These are phyloP conservation scores for Paramecium bursaria DNA, from an alignment of 73 alveolate genomes.

Conservation along the genomic window DNA sequence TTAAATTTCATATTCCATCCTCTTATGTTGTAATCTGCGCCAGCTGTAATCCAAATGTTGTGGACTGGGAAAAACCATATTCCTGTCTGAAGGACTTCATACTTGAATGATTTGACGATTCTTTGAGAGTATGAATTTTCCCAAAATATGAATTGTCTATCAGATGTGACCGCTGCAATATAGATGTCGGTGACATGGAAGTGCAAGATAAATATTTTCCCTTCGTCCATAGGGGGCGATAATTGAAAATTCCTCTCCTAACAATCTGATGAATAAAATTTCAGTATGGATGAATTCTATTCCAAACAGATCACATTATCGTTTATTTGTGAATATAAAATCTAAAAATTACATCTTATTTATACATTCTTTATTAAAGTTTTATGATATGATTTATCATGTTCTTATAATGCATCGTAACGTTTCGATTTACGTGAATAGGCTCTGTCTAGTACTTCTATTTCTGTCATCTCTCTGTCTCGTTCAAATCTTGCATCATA, in stretches of 20 bases:
- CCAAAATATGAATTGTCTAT: constrained; percentile 80
- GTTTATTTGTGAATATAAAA: constrained; percentile 60
- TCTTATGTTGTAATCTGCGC: constrained; percentile 82
- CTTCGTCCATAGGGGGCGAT: constrained; percentile 69
- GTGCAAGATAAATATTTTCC: constrained; percentile 51
- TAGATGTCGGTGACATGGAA: constrained; percentile 70
- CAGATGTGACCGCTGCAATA: constrained; percentile 86
- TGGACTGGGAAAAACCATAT: constrained; percentile 92
- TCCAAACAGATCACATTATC: constrained; percentile 79
- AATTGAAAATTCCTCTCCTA: constrained; percentile 64
- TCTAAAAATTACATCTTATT: constrained; percentile 63
- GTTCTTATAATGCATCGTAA: constrained; percentile 66
- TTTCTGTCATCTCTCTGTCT: constrained; percentile 75
- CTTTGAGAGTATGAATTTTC: constrained; percentile 76
- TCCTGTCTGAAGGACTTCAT: constrained; percentile 78
- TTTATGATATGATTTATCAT: constrained; percentile 73
- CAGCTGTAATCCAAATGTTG: constrained; percentile 94
- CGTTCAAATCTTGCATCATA: constrained; percentile 68
- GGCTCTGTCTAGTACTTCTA: constrained; percentile 81
- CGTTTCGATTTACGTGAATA: constrained; percentile 76
- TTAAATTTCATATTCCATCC: constrained; percentile 79
- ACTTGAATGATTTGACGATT: constrained; percentile 74
- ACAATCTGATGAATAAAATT: constrained; percentile 76
- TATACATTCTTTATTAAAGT: constrained; percentile 61
- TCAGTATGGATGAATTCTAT: constrained; percentile 73